Percentiles rank a stretch among this genome's conserved stretches.
Evolutionary conservation across 345 rosid species (phyloP).

Genomic region (Moricandia arvensis): DNA sequence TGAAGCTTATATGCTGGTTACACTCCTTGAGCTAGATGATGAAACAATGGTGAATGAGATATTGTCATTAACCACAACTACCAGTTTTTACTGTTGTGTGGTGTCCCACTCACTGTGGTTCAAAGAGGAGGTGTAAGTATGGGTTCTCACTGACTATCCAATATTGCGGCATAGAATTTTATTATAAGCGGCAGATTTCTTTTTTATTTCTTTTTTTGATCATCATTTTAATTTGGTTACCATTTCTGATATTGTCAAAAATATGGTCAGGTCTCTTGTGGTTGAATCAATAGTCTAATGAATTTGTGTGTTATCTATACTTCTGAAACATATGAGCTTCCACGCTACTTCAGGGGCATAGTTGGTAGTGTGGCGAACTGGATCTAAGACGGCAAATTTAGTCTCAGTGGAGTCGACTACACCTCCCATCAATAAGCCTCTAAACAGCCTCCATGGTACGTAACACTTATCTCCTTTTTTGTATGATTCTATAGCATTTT

Average conservation of each 20-base stretch:
- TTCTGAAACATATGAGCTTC: not conserved
- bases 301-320: not conserved
- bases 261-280: too few relatives aligned
- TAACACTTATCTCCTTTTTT: not conserved
- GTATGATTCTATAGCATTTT: not conserved
- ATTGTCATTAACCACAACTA: not conserved
- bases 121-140: not conserved
- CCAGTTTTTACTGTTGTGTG: not conserved
- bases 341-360: not conserved
- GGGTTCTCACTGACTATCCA: not conserved
- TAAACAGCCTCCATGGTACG: constrained; percentile 57
- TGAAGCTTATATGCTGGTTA: not conserved
- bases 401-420: not conserved
- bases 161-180: not conserved
- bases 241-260: too few relatives aligned
- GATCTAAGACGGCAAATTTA: not conserved
- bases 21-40: not conserved
- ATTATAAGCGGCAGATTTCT: not conserved
- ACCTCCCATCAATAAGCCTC: not conserved
- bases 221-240: too few relatives aligned
- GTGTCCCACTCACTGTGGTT: not conserved
- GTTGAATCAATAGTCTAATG: not conserved
- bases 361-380: not conserved
- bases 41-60: not conserved
- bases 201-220: not conserved